Conservation (phyloP, 2,329 filamentous ascomycete species). For the Epichloe amarillans region DNA sequence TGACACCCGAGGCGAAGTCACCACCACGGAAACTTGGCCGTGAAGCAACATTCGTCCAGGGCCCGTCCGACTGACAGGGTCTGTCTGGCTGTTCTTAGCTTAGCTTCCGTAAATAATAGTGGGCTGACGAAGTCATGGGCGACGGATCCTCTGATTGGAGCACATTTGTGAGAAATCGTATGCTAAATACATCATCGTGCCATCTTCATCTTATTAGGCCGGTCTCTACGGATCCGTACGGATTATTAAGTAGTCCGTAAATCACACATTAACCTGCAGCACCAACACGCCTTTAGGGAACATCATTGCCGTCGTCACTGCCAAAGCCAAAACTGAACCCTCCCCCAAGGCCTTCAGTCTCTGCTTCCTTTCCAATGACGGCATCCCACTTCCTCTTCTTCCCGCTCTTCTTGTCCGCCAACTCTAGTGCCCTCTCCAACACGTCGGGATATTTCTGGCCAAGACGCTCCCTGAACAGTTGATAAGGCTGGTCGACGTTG, state of each 20-base stretch:
- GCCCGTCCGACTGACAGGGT: background rate
- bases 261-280: no score
- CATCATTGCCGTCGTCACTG: constrained; percentile 28
- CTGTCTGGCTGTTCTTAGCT: background rate
- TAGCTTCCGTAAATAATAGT: background rate
- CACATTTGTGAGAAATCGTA: no score
- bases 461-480: constrained; percentile 60
- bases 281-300: constrained; percentile 18
- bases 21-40: background rate
- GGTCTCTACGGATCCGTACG: no score
- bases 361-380: constrained; percentile 37
- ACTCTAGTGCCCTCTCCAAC: constrained; percentile 49
- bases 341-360: constrained; percentile 17
- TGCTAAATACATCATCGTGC: background rate
- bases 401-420: constrained; percentile 48
- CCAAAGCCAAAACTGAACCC: constrained; percentile 45
- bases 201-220: no score
- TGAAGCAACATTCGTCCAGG: background rate
- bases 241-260: no score
- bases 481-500: constrained; percentile 58
- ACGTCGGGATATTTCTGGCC: constrained; percentile 48
- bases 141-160: no score
- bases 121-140: no score
- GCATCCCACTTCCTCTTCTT: constrained; percentile 83
- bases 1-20: background rate